A percentile compares a stretch with the other conserved stretches of the same genome.
Conservation (phyloP, 1,284 basidiomycete species). For the Xanthoconium separans region DNA sequence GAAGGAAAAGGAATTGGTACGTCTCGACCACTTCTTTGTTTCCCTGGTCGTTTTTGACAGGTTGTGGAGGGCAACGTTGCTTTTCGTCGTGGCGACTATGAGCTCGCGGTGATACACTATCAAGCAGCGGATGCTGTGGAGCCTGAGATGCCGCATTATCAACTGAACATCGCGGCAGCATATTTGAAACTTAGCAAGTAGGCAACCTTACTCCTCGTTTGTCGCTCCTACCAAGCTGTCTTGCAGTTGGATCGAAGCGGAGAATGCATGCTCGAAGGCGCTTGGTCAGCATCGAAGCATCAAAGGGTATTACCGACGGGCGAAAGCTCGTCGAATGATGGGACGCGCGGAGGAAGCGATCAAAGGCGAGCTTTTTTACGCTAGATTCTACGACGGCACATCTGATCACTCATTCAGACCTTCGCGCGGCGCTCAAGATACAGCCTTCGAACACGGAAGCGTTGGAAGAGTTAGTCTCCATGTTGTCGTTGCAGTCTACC, state of each 20-base stretch:
- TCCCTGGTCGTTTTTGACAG: slow-evolving; percentile 2
- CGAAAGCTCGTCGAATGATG: slow-evolving; percentile 60
- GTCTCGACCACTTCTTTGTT: slow-evolving; percentile 10
- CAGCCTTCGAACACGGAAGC: slow-evolving; percentile 64
- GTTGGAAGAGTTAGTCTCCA: slow-evolving; percentile 46
- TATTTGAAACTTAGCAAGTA: slow-evolving; percentile 65
- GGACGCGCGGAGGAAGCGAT: slow-evolving; percentile 58
- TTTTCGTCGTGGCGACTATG: slow-evolving; percentile 59
- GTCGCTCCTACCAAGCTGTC: slow-evolving; percentile 16
- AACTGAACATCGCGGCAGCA: slow-evolving; percentile 69
- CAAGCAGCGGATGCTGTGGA: slow-evolving; percentile 58
- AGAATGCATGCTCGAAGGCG: slow-evolving; percentile 61
- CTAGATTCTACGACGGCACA: neutral
- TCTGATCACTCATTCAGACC: slow-evolving; percentile 39
- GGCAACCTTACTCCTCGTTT: slow-evolving; percentile 24
- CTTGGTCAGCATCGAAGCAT: slow-evolving; percentile 60
- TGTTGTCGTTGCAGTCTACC: slow-evolving; percentile 37
- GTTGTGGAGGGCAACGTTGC: slow-evolving; percentile 56
- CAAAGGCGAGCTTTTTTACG: slow-evolving; percentile 43
- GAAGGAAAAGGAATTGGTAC: slow-evolving; percentile 62
- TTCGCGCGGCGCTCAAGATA: slow-evolving; percentile 54
- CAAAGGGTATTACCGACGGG: slow-evolving; percentile 65
- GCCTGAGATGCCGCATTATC: slow-evolving; percentile 68
- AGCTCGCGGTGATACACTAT: slow-evolving; percentile 54
- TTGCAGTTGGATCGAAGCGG: slow-evolving; percentile 64